phyloP scores from a whole-genome alignment of 257 asterid species.

The Ajuga chamaepitys region DNA sequence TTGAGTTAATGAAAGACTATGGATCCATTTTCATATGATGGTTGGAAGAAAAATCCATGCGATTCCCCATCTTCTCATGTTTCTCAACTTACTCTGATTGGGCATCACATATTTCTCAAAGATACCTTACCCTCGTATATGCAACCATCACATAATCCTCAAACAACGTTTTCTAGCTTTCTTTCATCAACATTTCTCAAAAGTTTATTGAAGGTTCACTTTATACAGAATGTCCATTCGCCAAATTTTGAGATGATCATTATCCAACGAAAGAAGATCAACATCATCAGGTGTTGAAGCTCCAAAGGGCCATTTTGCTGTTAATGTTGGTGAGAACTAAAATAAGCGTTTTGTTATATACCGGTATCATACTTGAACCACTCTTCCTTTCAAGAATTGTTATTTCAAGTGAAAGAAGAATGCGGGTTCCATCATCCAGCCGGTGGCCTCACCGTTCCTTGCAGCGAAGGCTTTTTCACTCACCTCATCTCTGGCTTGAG shows the following conservation, averaged over 20 bases:
- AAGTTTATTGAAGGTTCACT: too few relatives aligned
- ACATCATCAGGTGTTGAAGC: not conserved
- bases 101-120: not conserved
- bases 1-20: too few relatives aligned
- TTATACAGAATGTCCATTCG: not conserved
- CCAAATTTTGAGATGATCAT: too few relatives aligned
- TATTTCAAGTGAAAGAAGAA: conserved; percentile 13
- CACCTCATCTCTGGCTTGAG: conserved; percentile 22
- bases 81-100: not conserved
- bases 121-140: not conserved
- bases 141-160: not conserved
- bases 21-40: not conserved
- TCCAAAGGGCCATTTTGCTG: conserved; percentile 19
- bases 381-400: conserved; percentile 11
- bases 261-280: conserved; percentile 1
- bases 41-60: conserved; percentile 3
- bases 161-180: not conserved
- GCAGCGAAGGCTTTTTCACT: conserved; percentile 33
- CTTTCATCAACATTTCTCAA: not conserved
- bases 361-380: conserved; percentile 16
- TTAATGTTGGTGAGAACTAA: conserved; percentile 8
- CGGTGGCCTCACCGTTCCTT: conserved; percentile 44
- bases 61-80: conserved; percentile 12
- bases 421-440: conserved; percentile 20
- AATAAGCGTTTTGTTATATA: conserved; percentile 3